Evolutionary conservation across 805 yeast genomes (phyloP).

Genomic region (Millerozyma acaciae): DNA sequence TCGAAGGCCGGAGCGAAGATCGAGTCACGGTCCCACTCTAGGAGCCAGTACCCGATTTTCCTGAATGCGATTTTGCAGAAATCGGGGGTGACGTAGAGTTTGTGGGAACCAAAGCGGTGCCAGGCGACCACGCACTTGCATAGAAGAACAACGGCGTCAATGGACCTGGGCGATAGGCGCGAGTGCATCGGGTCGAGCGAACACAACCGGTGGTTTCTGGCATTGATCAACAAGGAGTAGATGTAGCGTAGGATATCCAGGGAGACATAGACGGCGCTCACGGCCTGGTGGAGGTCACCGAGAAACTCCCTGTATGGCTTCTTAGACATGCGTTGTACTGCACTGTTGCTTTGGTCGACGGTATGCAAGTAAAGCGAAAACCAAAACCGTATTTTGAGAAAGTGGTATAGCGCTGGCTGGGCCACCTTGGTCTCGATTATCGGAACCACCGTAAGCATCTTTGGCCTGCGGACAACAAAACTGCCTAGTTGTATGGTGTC

Average conservation of each 20-base stretch:
- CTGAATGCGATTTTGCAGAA: conserved; percentile 34
- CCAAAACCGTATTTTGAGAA: conserved; percentile 24
- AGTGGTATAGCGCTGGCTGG: conserved; percentile 12
- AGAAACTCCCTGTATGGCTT: conserved; percentile 5
- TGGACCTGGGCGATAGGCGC: conserved; percentile 29
- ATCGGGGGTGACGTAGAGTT: conserved; percentile 36
- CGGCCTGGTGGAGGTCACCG: conserved; percentile 2
- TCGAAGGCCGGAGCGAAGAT: conserved; percentile 8
- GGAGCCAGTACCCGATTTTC: conserved; percentile 41
- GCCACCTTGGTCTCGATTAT: conserved; percentile 10
- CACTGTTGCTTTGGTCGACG: background rate
- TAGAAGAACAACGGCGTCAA: conserved; percentile 26
- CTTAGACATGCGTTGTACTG: background rate
- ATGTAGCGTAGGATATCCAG: conserved; percentile 36
- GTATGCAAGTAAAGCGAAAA: conserved; percentile 17
- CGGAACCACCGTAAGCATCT: conserved; percentile 13
- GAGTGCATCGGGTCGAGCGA: conserved; percentile 36
- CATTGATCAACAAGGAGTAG: conserved; percentile 33
- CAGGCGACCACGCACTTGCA: conserved; percentile 25
- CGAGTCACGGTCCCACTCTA: conserved; percentile 36
- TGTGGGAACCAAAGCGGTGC: conserved; percentile 7
- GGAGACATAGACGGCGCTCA: conserved; percentile 21
- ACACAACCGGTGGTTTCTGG: conserved; percentile 36
- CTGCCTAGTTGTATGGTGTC: conserved; percentile 6
- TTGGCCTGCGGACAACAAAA: conserved; percentile 10